phyloP scores from a whole-genome alignment of 2,329 filamentous ascomycete species.

The Verticillium zaregamsianum region DNA sequence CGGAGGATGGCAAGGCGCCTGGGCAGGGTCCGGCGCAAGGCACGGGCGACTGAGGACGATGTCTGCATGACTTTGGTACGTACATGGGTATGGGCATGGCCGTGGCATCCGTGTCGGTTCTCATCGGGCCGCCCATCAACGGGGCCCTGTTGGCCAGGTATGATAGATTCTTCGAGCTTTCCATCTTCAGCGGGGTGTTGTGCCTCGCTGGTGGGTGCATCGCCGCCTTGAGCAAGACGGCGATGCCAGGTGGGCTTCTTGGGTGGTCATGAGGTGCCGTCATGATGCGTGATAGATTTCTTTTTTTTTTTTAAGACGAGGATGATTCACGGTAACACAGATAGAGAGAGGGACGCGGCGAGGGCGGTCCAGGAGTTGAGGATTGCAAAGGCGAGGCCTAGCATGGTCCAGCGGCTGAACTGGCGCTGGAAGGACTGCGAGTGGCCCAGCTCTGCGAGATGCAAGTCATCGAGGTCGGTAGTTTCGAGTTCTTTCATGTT shows the following conservation, averaged over 20 bases:
- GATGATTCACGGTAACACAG: too few species aligned
- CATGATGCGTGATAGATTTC: too few species aligned
- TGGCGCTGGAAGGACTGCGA: background rate
- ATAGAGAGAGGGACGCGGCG: conserved; percentile 35
- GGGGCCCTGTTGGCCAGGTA: conserved; percentile 33
- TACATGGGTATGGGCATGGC: conserved; percentile 49
- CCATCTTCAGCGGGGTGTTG: conserved; percentile 16
- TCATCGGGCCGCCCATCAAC: conserved; percentile 35
- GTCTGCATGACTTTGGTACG: conserved; percentile 49
- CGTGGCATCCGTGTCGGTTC: conserved; percentile 31
- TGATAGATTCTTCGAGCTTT: conserved; percentile 19
- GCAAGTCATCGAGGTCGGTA: background rate
- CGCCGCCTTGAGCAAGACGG: conserved; percentile 11
- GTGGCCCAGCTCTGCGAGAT: background rate
- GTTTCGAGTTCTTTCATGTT: background rate
- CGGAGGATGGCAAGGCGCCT: conserved; percentile 36
- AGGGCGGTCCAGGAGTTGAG: conserved; percentile 48
- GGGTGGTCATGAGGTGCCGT: conserved; percentile 9
- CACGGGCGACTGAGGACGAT: conserved; percentile 38
- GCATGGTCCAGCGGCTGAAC: conserved; percentile 25
- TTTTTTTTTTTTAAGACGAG: too few species aligned
- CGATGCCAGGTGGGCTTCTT: conserved; percentile 14
- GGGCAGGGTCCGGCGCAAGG: conserved; percentile 36
- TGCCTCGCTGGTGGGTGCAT: conserved; percentile 12
- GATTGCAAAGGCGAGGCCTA: conserved; percentile 44